These are phyloP conservation scores for Agarophyton chilense DNA, from an alignment of 23 red algal species.

Conservation along the genomic window DNA sequence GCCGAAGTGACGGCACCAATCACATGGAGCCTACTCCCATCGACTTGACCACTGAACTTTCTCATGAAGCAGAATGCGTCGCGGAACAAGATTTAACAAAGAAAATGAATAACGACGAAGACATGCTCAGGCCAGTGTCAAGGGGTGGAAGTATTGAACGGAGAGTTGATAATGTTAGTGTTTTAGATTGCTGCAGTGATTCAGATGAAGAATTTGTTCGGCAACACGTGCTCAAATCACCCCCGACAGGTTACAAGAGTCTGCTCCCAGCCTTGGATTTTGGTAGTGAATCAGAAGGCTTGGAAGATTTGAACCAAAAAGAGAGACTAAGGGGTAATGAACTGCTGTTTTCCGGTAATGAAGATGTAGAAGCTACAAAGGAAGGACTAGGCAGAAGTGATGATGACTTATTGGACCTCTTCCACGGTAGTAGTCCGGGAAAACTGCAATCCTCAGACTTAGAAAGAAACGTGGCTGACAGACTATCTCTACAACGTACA, in stretches of 20 bases:
- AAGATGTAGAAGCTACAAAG: background rate
- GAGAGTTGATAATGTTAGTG: background rate
- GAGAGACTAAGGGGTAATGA: background rate
- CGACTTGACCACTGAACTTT: background rate
- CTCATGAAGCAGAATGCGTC: background rate
- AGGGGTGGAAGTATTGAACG: background rate
- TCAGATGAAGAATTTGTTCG: background rate
- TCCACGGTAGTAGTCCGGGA: background rate
- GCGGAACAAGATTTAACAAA: background rate
- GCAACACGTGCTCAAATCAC: background rate
- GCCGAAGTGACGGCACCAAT: background rate
- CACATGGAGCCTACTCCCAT: background rate
- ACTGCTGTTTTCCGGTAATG: background rate
- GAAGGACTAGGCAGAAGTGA: background rate
- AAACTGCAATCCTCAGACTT: background rate
- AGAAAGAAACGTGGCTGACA: background rate
- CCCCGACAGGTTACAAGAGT: background rate
- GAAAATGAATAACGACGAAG: background rate
- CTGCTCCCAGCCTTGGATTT: background rate
- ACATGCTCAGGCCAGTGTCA: background rate
- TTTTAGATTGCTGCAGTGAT: constrained; percentile 12
- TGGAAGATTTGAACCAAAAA: background rate
- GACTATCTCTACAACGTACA: background rate
- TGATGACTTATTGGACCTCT: background rate
- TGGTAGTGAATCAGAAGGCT: background rate